Evolutionary conservation across 257 asterid species (phyloP).

Genomic region (Solanum sparsipilum): DNA sequence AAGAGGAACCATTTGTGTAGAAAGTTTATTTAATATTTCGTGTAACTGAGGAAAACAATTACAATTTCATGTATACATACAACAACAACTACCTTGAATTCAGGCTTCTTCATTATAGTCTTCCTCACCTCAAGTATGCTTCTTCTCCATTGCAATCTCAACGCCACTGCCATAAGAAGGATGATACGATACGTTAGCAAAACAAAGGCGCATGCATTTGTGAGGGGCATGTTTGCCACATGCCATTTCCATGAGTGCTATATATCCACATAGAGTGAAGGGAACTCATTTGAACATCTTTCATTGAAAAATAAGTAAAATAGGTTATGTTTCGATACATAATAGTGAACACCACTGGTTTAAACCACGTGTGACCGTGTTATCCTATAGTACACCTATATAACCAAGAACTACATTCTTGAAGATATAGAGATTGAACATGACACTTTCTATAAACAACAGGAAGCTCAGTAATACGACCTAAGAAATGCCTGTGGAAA

Average conservation of each 20-base stretch:
- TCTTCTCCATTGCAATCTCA: conserved; percentile 37
- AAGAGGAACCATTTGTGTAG: background rate
- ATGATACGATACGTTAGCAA: background rate
- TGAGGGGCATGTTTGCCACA: background rate
- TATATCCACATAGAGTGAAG: background rate
- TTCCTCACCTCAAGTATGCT: conserved; percentile 18
- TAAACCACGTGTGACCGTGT: background rate
- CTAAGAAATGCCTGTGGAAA: conserved; percentile 41
- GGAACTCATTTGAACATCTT: background rate
- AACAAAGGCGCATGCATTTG: background rate
- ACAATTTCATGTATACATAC: background rate
- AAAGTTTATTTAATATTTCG: background rate
- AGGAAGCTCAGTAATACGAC: conserved; percentile 22
- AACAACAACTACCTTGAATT: background rate
- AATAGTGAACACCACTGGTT: background rate
- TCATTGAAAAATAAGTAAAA: background rate
- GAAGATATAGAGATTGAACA: background rate
- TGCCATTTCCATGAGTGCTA: background rate
- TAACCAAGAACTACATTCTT: background rate
- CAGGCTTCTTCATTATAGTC: background rate
- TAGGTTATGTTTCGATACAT: background rate
- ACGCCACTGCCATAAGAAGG: background rate
- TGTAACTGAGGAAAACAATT: background rate
- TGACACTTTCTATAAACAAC: background rate
- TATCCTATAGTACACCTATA: background rate